Evolutionary conservation across 176 grass and related monocot species (phyloP), one percentile per base, ranked within the genome.

Genomic region (Cymbopogon citratus): DNA sequence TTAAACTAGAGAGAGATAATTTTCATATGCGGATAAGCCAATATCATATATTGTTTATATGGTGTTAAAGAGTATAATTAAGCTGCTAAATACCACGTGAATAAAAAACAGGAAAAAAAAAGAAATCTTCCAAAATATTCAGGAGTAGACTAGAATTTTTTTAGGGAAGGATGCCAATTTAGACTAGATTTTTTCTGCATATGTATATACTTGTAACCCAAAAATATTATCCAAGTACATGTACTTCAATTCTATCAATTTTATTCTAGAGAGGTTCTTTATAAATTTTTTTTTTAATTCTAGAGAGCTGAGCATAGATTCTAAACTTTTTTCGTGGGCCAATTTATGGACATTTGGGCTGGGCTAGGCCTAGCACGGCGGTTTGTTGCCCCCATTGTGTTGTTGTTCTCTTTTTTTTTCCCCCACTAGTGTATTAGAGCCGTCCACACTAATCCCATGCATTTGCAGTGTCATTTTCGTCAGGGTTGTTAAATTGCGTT

Each of bases 401-500:
- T 1, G 4, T 23, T 41, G 2, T 33, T 33, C 31, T 33, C 3
- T 2, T 33, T n/a, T n/a, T n/a, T n/a, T n/a, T n/a, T n/a, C n/a
- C n/a, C 33, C 5, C 5, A 36, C 35, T 36, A 36, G 4, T 36
- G 5, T 36, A 36, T 39, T 39, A 29, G 14, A 36, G 74, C 52
- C 24, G 36, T 54, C 29, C 29, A 18, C 44, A 11, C 45, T 72
- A 33, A 69, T 60, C 63, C 74, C 7, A 0, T 7, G 6, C 39
- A 71, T 85, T 63, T 77, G 74, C 74, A 49, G 28, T 49, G 39
- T 85, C 74, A 27, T 85, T 78, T 52, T 79, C 75, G 24, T 0
- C 35, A 65, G 19, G 75, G 76, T 85, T 38, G 76, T 79, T 73
- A 73, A 34, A 79, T 63, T 85, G 74, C 66, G 54, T 65, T 71